Conservation (phyloP, 257 asterid genomes). For the Jaltomata sinuosa region DNA sequence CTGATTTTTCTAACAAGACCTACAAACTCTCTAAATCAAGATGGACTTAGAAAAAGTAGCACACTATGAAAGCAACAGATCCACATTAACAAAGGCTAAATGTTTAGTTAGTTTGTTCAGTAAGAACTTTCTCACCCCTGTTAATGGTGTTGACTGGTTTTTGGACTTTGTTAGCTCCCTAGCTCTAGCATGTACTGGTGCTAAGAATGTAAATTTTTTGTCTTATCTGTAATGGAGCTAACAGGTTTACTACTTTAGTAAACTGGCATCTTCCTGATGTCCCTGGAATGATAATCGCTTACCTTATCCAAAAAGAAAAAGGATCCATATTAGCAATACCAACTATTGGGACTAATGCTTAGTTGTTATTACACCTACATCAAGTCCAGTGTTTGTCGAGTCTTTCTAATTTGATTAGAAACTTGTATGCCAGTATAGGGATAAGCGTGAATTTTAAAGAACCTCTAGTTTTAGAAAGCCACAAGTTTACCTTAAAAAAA, state of each 20-base stretch:
- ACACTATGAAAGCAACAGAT: not conserved
- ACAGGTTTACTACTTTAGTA: not conserved
- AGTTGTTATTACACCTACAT: not conserved
- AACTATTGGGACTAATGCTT: not conserved
- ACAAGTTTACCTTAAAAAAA: not conserved
- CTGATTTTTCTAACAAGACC: not conserved
- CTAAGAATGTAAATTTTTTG: not conserved
- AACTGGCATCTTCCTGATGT: not conserved
- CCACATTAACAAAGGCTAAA: not conserved
- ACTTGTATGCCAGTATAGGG: not conserved
- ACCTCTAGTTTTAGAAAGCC: not conserved
- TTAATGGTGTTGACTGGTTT: not conserved
- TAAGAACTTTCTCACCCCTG: not conserved
- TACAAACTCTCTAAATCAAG: not conserved
- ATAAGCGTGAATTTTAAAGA: not conserved
- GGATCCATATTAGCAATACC: not conserved
- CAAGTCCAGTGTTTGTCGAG: not conserved
- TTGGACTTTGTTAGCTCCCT: not conserved
- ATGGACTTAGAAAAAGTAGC: not conserved
- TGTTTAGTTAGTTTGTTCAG: not conserved
- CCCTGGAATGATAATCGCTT: not conserved
- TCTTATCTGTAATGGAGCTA: not conserved
- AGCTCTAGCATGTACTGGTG: not conserved
- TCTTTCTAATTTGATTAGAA: not conserved
- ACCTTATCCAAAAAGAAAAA: not conserved